Percentiles rank a stretch among this genome's conserved stretches.
These are phyloP conservation scores for Scenedesmus sp. DNA, from an alignment of 163 green algal species.

Conservation along the genomic window DNA sequence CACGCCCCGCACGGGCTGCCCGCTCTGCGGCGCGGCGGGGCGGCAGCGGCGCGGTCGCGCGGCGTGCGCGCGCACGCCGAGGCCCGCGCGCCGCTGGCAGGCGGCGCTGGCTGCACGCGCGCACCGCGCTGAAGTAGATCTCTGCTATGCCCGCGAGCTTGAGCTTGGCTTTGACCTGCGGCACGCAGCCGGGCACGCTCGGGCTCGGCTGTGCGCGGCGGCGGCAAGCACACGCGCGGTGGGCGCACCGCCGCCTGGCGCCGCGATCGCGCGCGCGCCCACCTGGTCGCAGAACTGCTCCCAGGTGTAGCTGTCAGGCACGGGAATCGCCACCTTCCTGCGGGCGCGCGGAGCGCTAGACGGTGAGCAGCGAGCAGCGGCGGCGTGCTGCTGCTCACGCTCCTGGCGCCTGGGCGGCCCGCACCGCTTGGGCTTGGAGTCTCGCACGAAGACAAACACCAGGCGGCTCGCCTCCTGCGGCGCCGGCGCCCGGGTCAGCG, in stretches of 20 bases:
- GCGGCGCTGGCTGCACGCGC: constrained; percentile 7
- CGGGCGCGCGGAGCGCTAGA: neutral
- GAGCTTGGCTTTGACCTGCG: constrained; percentile 83
- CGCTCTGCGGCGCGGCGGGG: constrained; percentile 63
- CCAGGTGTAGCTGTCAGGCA: constrained; percentile 83
- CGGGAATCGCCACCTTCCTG: constrained; percentile 89
- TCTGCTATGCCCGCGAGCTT: constrained; percentile 75
- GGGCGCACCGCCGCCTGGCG: neutral
- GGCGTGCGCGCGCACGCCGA: neutral
- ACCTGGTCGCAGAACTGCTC: constrained; percentile 77
- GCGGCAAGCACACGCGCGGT: too few relatives aligned
- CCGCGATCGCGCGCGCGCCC: neutral
- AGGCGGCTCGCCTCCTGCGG: constrained; percentile 76
- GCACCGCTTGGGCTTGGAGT: constrained; percentile 75
- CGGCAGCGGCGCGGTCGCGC: neutral
- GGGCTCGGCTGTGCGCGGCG: neutral
- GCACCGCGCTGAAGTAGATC: constrained; percentile 79
- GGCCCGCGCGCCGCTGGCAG: neutral
- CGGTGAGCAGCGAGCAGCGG: too few relatives aligned
- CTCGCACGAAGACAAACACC: constrained; percentile 87
- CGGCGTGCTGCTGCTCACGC: neutral
- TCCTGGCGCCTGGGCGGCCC: neutral
- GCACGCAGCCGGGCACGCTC: neutral
- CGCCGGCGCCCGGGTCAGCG: too few relatives aligned
- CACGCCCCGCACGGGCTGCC: constrained; percentile 76